Evolutionary conservation across 2,329 filamentous ascomycete species (phyloP).

Genomic region (Hypoxylon sp.): DNA sequence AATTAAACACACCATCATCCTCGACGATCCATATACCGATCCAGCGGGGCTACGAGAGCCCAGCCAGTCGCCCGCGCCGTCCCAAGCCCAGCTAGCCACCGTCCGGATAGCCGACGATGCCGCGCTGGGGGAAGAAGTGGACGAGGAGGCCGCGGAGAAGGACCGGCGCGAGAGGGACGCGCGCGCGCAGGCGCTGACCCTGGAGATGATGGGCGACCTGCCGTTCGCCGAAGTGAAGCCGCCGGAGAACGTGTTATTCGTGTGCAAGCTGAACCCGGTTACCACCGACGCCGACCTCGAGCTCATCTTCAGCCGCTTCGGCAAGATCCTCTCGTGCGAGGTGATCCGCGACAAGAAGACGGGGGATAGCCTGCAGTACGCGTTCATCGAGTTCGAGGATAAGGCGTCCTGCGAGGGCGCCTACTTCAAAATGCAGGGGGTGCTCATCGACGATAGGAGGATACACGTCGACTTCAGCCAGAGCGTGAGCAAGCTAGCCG

Average conservation of each 20-base stretch:
- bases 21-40: slow-evolving; percentile 93
- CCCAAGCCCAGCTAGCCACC: slow-evolving; percentile 87
- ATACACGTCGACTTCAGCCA: slow-evolving; percentile 99
- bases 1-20: slow-evolving; percentile 89
- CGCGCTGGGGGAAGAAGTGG: slow-evolving; percentile 75
- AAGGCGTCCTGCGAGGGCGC: slow-evolving; percentile 93
- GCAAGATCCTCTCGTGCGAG: slow-evolving; percentile 93
- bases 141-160: slow-evolving; percentile 84
- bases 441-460: slow-evolving; percentile 94
- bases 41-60: slow-evolving; percentile 81
- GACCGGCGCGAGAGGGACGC: slow-evolving; percentile 88
- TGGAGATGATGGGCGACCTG: slow-evolving; percentile 97
- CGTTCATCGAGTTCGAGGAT: slow-evolving; percentile 96
- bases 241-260: slow-evolving; percentile 96
- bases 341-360: slow-evolving; percentile 95
- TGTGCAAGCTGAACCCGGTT: slow-evolving; percentile 98
- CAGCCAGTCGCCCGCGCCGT: slow-evolving; percentile 81
- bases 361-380: slow-evolving; percentile 94
- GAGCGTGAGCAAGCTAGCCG: slow-evolving; percentile 87
- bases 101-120: slow-evolving; percentile 93
- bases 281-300: slow-evolving; percentile 95
- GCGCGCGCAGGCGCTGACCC: slow-evolving; percentile 89
- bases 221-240: slow-evolving; percentile 98
- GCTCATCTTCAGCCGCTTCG: slow-evolving; percentile 96
- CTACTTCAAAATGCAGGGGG: slow-evolving; percentile 99